Evolutionary conservation across 73 alveolate genomes (phyloP).

Genomic region (Stentor roeselii): DNA sequence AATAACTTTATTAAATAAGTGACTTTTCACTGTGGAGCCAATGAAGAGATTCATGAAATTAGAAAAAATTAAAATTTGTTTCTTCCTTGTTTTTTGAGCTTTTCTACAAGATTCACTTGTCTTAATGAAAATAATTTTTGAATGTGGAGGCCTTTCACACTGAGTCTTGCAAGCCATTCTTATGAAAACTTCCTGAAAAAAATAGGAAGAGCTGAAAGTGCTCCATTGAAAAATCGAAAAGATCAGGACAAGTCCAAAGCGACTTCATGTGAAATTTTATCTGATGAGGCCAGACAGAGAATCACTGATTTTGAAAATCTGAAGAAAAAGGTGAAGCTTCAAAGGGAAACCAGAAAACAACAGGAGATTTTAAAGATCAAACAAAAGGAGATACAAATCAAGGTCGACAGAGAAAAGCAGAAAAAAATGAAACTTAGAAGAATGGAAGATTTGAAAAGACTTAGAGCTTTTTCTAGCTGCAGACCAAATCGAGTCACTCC

Average conservation of each 20-base stretch:
- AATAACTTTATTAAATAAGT: no score
- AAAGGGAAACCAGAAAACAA: constrained; percentile 1
- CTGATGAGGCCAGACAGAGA: not conserved
- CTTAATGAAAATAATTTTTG: not conserved
- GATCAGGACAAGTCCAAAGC: not conserved
- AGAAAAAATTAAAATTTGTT: no score
- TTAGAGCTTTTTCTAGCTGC: not conserved
- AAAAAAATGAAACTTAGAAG: not conserved
- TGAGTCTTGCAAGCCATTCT: not conserved
- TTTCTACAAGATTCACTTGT: no score
- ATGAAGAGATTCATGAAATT: no score
- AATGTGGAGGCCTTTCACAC: constrained; percentile 25
- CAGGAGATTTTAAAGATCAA: not conserved
- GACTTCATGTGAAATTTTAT: no score
- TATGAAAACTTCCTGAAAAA: not conserved
- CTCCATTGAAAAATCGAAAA: not conserved
- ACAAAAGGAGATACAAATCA: not conserved
- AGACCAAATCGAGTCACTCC: not conserved
- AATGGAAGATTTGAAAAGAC: not conserved
- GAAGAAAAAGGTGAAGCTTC: not conserved
- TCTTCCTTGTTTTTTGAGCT: no score
- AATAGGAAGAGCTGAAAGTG: not conserved
- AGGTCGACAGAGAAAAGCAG: not conserved
- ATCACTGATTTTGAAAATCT: not conserved
- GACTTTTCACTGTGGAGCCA: no score